A percentile compares a stretch with the other conserved stretches of the same genome.
Evolutionary conservation across 2,329 filamentous ascomycete genomes (phyloP).

Genomic region (Pseudonectria buxi): DNA sequence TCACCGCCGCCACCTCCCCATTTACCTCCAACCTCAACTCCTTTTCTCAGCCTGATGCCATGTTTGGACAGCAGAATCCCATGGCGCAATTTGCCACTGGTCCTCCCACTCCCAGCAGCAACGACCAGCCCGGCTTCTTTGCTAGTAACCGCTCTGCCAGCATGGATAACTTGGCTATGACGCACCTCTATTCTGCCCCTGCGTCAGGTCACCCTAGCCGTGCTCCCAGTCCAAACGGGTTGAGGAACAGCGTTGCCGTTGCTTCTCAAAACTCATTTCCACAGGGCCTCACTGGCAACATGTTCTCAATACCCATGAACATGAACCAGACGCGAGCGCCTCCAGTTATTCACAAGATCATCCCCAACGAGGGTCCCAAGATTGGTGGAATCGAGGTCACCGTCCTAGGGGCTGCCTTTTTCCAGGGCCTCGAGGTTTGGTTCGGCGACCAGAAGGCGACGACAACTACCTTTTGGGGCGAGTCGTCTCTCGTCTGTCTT

Average conservation of each 20-base stretch:
- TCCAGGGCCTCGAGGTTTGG: slow-evolving; percentile 69
- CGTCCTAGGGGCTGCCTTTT: slow-evolving; percentile 73
- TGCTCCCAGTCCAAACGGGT: slow-evolving; percentile 61
- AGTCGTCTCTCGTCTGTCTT: slow-evolving; percentile 72
- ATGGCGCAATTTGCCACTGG: slow-evolving; percentile 44
- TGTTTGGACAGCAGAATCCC: slow-evolving; percentile 38
- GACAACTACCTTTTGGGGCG: slow-evolving; percentile 74
- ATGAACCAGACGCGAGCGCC: slow-evolving; percentile 40
- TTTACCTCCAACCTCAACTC: slow-evolving; percentile 42
- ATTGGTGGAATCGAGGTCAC: slow-evolving; percentile 83
- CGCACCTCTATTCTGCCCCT: slow-evolving; percentile 64
- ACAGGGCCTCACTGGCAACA: slow-evolving; percentile 40
- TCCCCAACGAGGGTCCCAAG: slow-evolving; percentile 74
- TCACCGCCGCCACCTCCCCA: slow-evolving; percentile 41
- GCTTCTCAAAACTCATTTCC: slow-evolving; percentile 37
- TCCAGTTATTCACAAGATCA: slow-evolving; percentile 71
- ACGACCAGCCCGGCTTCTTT: slow-evolving; percentile 52
- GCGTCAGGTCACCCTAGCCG: slow-evolving; percentile 68
- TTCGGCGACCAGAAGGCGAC: slow-evolving; percentile 64
- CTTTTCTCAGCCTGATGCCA: slow-evolving; percentile 39
- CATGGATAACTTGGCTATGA: slow-evolving; percentile 57
- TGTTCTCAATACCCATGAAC: slow-evolving; percentile 45
- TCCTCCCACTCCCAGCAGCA: slow-evolving; percentile 60
- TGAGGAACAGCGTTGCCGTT: slow-evolving; percentile 40
- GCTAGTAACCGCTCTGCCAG: slow-evolving; percentile 53